These are phyloP conservation scores for Aspergillus persii DNA, from an alignment of 2,329 filamentous ascomycete genomes.

Conservation along the genomic window DNA sequence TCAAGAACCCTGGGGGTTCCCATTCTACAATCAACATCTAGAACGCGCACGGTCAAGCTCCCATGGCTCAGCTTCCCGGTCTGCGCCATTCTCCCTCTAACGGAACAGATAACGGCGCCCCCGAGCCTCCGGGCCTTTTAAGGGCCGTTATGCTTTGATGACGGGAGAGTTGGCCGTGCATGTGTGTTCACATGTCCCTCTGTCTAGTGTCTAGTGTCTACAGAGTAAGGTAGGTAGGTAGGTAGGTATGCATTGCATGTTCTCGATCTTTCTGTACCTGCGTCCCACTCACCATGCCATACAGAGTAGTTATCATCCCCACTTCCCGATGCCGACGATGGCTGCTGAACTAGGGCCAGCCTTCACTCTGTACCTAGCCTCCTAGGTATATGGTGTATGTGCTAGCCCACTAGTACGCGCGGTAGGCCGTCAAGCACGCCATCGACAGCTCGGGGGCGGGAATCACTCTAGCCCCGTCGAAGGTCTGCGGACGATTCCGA, in stretches of 20 bases:
- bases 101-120: no score
- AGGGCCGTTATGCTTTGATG: no score
- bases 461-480: neutral
- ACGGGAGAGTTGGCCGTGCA: no score
- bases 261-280: neutral
- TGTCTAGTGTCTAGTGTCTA: no score
- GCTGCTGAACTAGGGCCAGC: neutral
- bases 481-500: no score
- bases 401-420: neutral
- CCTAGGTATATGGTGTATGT: neutral
- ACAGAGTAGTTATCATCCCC: neutral
- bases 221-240: no score
- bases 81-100: no score
- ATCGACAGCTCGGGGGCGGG: neutral
- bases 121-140: no score
- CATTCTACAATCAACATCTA: neutral
- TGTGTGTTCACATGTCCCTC: no score
- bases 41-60: neutral
- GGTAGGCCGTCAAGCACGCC: neutral
- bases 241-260: neutral
- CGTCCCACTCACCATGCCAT: neutral
- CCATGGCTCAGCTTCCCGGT: no score
- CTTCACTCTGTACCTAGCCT: neutral
- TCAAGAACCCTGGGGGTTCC: no score
- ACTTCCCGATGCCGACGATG: neutral